These are phyloP conservation scores for Epicoccum sorghinum DNA, from an alignment of 2,329 filamentous ascomycete genomes.

Conservation along the genomic window DNA sequence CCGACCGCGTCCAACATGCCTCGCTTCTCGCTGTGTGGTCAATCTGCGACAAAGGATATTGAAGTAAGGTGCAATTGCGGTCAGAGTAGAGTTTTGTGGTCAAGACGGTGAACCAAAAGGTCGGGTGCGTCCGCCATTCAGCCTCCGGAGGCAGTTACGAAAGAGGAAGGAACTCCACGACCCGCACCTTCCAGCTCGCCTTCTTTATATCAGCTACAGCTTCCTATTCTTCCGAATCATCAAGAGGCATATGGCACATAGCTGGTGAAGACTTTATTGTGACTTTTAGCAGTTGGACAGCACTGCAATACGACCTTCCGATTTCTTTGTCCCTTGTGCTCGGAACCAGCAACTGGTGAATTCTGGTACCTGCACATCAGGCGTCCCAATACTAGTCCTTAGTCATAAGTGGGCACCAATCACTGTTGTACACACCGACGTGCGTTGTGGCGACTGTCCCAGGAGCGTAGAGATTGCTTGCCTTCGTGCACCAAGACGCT, in stretches of 20 bases:
- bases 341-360: too few relatives aligned
- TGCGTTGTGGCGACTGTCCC: too few relatives aligned
- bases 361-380: too few relatives aligned
- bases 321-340: too few relatives aligned
- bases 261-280: too few relatives aligned
- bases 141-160: constrained; percentile 19
- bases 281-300: too few relatives aligned
- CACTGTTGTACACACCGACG: too few relatives aligned
- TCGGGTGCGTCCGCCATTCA: constrained; percentile 22
- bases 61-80: constrained; percentile 2
- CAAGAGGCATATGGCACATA: background rate
- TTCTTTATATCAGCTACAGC: constrained; percentile 6
- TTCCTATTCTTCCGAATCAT: background rate
- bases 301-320: too few relatives aligned
- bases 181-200: constrained; percentile 5
- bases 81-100: constrained; percentile 17
- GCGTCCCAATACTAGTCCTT: too few relatives aligned
- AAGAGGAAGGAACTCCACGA: constrained; percentile 15
- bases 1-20: constrained; percentile 2
- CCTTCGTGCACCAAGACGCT: too few relatives aligned
- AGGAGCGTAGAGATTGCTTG: too few relatives aligned
- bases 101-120: constrained; percentile 13
- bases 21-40: background rate
- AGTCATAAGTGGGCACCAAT: too few relatives aligned
- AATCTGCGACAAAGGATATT: background rate